Base-by-base conservation (phyloP, 1,284 basidiomycete species). In the Cryptococcus sp. region DNA sequence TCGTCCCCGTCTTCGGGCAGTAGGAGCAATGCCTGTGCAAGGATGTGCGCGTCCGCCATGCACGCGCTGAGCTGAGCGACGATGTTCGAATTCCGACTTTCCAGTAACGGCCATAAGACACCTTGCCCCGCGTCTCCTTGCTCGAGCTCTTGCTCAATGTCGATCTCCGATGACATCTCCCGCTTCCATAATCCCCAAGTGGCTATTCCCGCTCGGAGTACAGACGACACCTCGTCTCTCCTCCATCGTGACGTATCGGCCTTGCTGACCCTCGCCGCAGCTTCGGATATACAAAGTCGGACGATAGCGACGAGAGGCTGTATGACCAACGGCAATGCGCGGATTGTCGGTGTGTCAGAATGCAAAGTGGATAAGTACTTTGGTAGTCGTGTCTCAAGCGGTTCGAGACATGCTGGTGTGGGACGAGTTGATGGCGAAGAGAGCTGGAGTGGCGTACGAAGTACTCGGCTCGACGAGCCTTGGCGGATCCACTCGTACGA, bases 401-500 rank as follows among this genome's bases (percentile, higher is more conserved):
- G 78, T 54, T 79, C 78, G 7, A 87, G 78, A 78, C 50, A 82
- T n/a, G 50, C 49, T 4, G 66, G 59, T 22, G 39, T 58, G 8
- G 89, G 67, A 5, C 82, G 25, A 3, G 30, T 6, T 5, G 40
- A 15, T 19, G 13, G 49, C 3, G 30, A 35, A 13, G 30, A 35
- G 30, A 35, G 30, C 30, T 35, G 30, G 30, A 35, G 30, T 35
- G 30, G 30, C 30, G 30, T 35, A 8, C 30, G 30, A 60, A 88
- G 85, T 20, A 83, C 71, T 3, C 83, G 84, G 56, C 89, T 80
- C 39, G 87, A 82, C 1, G 84, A 84, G 4, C 90, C 89, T 27
- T 87, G 84, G 17, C 91, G 85, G 42, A 88, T 70, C 63, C 89
- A 88, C 68, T 93, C 90, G 1, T 78, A 82, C 11, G 92, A 78